These are phyloP conservation scores for Cordyceps javanica DNA, from an alignment of 2,329 filamentous ascomycete species.

Conservation along the genomic window DNA sequence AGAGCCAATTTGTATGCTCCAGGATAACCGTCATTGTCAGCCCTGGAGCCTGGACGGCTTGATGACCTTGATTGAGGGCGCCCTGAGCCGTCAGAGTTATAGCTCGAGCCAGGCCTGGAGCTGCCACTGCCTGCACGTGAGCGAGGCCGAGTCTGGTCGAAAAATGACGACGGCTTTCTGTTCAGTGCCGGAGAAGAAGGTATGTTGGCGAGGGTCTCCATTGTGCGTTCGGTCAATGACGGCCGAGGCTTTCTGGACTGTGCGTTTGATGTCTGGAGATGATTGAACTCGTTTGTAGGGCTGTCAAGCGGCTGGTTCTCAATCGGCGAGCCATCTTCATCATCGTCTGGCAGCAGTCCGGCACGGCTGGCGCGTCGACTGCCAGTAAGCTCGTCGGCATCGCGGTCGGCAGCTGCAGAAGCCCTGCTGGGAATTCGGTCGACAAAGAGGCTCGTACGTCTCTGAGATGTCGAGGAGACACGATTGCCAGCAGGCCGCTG, in stretches of 20 bases:
- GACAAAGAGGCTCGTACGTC: conserved; percentile 13
- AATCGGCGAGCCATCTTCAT: conserved; percentile 13
- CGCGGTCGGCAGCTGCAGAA: conserved; percentile 11
- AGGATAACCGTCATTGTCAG: conserved; percentile 41
- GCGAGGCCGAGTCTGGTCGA: conserved; percentile 54
- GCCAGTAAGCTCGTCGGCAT: background rate
- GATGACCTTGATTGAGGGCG: conserved; percentile 42
- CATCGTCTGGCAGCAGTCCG: background rate
- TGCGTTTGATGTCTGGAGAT: conserved; percentile 18
- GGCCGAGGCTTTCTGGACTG: conserved; percentile 31
- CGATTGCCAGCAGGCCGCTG: conserved; percentile 13
- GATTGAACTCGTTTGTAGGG: conserved; percentile 1
- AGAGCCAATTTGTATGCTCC: conserved; percentile 38
- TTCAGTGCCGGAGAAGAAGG: conserved; percentile 69
- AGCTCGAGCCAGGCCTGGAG: conserved; percentile 53
- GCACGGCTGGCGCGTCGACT: conserved; percentile 1
- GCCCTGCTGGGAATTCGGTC: conserved; percentile 14
- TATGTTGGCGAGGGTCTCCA: conserved; percentile 74
- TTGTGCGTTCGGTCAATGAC: conserved; percentile 76
- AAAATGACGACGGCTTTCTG: conserved; percentile 66
- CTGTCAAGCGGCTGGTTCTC: background rate
- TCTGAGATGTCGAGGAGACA: conserved; percentile 6
- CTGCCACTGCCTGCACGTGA: conserved; percentile 40
- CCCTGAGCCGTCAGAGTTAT: conserved; percentile 54
- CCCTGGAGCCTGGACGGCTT: conserved; percentile 51